Conservation (phyloP, 106 monocot species). For the Acanthochlamys bracteata region DNA sequence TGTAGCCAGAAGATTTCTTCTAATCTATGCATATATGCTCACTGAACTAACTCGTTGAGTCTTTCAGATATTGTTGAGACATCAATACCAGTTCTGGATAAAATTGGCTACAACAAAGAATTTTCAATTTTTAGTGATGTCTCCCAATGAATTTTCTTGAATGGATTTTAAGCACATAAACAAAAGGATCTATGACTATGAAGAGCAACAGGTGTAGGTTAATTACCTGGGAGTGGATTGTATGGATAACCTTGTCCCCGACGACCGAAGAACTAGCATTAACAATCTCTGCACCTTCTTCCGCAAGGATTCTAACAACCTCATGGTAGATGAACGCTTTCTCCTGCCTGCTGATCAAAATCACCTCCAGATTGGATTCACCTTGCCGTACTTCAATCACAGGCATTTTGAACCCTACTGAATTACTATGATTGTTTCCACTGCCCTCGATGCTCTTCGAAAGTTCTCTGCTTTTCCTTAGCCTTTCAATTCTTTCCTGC, state of each 20-base stretch:
- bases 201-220: not conserved
- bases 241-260: slow-evolving; percentile 26
- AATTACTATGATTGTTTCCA: not conserved
- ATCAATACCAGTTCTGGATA: slow-evolving; percentile 22
- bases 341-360: slow-evolving; percentile 14
- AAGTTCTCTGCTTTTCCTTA: not conserved
- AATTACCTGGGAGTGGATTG: slow-evolving; percentile 25
- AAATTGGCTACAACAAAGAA: slow-evolving; percentile 12
- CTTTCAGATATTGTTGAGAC: slow-evolving; percentile 19
- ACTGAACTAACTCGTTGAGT: slow-evolving; percentile 3
- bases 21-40: not conserved
- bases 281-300: slow-evolving; percentile 33
- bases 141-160: not conserved
- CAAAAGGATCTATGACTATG: not conserved
- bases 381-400: slow-evolving; percentile 15
- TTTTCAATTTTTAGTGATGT: not conserved
- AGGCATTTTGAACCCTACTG: slow-evolving; percentile 2
- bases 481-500: not conserved
- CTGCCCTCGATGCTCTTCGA: not conserved
- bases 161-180: no score
- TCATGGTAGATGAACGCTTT: slow-evolving; percentile 15
- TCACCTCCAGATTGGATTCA: slow-evolving; percentile 21
- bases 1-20: no score
- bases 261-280: slow-evolving; percentile 25
- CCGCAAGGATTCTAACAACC: slow-evolving; percentile 20